Conservation (phyloP, 306 rosid species). For the Sicyos edulis region DNA sequence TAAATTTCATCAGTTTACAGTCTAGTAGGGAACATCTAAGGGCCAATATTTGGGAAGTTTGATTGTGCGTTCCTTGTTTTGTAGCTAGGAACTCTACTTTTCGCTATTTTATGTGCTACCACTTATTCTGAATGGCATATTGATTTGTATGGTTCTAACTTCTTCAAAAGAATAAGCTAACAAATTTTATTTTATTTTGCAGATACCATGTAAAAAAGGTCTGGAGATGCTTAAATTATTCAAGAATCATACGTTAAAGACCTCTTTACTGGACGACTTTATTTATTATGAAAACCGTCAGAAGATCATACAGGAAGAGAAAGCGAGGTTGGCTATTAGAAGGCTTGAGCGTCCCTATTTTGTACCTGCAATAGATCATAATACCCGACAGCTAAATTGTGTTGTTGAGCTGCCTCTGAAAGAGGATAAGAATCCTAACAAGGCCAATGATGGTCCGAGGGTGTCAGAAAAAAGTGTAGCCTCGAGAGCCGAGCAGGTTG, state of each 20-base stretch:
- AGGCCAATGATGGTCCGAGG: constrained; percentile 30
- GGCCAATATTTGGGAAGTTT: not conserved
- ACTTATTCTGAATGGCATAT: not conserved
- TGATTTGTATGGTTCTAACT: constrained; percentile 5
- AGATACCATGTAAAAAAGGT: constrained; percentile 67
- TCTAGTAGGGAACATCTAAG: too few species aligned
- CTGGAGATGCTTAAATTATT: constrained; percentile 77
- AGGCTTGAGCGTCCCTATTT: constrained; percentile 43
- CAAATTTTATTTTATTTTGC: constrained; percentile 31
- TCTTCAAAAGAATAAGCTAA: not conserved
- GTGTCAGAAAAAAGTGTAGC: constrained; percentile 23
- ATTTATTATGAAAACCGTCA: constrained; percentile 86
- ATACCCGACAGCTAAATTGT: constrained; percentile 47
- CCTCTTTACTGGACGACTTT: constrained; percentile 83
- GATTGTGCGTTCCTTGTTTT: not conserved
- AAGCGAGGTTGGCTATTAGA: constrained; percentile 49
- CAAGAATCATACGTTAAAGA: constrained; percentile 64
- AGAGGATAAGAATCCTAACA: constrained; percentile 31
- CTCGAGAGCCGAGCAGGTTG: constrained; percentile 33
- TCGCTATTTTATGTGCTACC: not conserved
- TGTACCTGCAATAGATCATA: constrained; percentile 39
- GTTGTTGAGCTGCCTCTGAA: constrained; percentile 33
- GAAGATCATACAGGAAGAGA: constrained; percentile 82
- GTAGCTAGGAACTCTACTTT: not conserved
- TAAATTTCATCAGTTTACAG: too few species aligned